Conservation (phyloP, 768 basidiomycete species). For the Mycena chlorophos region DNA sequence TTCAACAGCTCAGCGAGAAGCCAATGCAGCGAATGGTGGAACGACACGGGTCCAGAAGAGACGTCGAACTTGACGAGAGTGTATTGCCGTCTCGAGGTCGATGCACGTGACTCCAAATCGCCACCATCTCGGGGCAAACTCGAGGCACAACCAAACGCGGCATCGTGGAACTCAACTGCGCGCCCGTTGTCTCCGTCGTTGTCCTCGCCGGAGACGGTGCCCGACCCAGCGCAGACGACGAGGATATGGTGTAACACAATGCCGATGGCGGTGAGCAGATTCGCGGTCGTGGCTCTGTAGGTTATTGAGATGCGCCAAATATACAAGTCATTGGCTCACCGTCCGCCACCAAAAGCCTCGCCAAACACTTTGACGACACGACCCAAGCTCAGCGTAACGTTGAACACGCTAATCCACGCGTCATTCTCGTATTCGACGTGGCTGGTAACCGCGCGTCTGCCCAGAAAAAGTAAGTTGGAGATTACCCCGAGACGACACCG, state of each 20-base stretch:
- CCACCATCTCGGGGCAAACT: neutral
- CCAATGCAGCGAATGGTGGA: slow-evolving; percentile 93
- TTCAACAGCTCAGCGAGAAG: slow-evolving; percentile 86
- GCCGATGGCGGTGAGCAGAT: slow-evolving; percentile 66
- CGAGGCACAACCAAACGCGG: slow-evolving; percentile 58
- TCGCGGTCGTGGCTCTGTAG: slow-evolving; percentile 43
- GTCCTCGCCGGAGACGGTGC: slow-evolving; percentile 64
- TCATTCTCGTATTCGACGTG: slow-evolving; percentile 98
- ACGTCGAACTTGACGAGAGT: slow-evolving; percentile 79
- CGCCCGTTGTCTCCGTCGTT: slow-evolving; percentile 67
- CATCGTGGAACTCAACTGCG: slow-evolving; percentile 62
- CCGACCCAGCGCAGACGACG: slow-evolving; percentile 65
- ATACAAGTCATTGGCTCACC: neutral
- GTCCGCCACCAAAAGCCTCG: slow-evolving; percentile 62
- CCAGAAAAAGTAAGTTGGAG: too few relatives aligned
- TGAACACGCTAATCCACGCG: slow-evolving; percentile 95
- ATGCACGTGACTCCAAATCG: neutral
- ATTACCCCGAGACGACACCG: neutral
- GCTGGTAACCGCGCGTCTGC: slow-evolving; percentile 68
- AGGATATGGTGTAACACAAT: slow-evolving; percentile 73
- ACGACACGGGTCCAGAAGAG: slow-evolving; percentile 80
- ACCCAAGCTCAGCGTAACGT: slow-evolving; percentile 87
- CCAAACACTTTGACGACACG: slow-evolving; percentile 89
- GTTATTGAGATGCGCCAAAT: neutral
- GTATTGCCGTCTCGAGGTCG: slow-evolving; percentile 31